Conservation (phyloP, 140 eudicot species). For the Oenanthe javanica region DNA sequence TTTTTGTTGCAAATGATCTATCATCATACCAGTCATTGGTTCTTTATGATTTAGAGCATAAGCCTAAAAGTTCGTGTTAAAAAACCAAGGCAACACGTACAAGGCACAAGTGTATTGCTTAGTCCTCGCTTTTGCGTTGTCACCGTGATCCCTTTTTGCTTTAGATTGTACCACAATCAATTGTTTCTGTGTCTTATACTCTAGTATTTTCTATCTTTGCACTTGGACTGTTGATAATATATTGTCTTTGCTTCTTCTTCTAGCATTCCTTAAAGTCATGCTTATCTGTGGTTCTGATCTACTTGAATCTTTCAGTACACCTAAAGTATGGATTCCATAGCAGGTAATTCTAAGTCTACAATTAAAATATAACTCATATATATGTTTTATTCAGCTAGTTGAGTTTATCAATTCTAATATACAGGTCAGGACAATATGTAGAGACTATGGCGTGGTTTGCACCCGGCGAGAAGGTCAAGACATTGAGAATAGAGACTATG, state of each 20-base stretch:
- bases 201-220: background rate
- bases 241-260: slow-evolving; percentile 2
- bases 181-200: background rate
- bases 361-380: background rate
- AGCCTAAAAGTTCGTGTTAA: background rate
- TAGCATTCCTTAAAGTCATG: slow-evolving; percentile 65
- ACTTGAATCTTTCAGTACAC: slow-evolving; percentile 68
- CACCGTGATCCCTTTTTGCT: too few relatives aligned
- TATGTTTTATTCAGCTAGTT: background rate
- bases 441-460: slow-evolving; percentile 91
- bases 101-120: background rate
- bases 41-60: background rate
- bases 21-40: background rate
- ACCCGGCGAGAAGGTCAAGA: slow-evolving; percentile 83
- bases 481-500: slow-evolving; percentile 55
- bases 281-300: slow-evolving; percentile 93
- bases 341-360: slow-evolving; percentile 40
- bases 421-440: slow-evolving; percentile 62
- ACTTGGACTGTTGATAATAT: background rate
- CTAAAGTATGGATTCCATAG: slow-evolving; percentile 84
- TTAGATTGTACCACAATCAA: background rate
- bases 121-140: background rate
- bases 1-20: background rate
- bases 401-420: background rate
- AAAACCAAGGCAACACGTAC: background rate